These are phyloP conservation scores for Stagonosporopsis tanaceti DNA, from an alignment of 2,329 filamentous ascomycete species.

Conservation along the genomic window DNA sequence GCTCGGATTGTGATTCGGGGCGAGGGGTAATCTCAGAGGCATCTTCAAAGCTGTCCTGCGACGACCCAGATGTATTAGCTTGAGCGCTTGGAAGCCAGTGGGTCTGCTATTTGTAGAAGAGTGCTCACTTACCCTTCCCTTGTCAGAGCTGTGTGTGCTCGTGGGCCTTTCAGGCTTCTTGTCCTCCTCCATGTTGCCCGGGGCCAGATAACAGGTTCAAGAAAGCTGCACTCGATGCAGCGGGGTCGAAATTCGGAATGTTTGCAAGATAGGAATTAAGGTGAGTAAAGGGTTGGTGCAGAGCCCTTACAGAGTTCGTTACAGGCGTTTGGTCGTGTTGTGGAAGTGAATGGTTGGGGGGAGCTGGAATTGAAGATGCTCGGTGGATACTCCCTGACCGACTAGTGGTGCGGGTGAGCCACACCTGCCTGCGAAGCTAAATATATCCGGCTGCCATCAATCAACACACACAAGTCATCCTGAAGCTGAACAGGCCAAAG, in stretches of 20 bases:
- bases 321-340: slow-evolving; percentile 13
- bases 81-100: not conserved
- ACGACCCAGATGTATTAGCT: slow-evolving; percentile 24
- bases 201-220: slow-evolving; percentile 11
- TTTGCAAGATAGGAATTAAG: slow-evolving; percentile 12
- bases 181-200: slow-evolving; percentile 18
- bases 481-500: slow-evolving; percentile 4
- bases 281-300: slow-evolving; percentile 9
- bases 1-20: slow-evolving; percentile 52
- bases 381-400: not conserved
- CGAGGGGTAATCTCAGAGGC: slow-evolving; percentile 66
- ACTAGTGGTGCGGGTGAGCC: slow-evolving; percentile 18
- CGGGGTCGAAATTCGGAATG: not conserved
- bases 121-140: slow-evolving; percentile 34
- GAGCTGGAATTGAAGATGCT: slow-evolving; percentile 8
- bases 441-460: slow-evolving; percentile 12
- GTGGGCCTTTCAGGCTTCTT: slow-evolving; percentile 34
- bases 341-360: slow-evolving; percentile 19
- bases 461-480: slow-evolving; percentile 1
- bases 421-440: slow-evolving; percentile 11
- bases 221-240: slow-evolving; percentile 10
- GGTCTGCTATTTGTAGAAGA: not conserved
- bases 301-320: slow-evolving; percentile 13
- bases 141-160: slow-evolving; percentile 46
- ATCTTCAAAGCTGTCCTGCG: slow-evolving; percentile 83